A percentile compares a stretch with the other conserved stretches of the same genome.
Conservation (phyloP, 495 filamentous ascomycete genomes). For the Tetracladium marchalianum region DNA sequence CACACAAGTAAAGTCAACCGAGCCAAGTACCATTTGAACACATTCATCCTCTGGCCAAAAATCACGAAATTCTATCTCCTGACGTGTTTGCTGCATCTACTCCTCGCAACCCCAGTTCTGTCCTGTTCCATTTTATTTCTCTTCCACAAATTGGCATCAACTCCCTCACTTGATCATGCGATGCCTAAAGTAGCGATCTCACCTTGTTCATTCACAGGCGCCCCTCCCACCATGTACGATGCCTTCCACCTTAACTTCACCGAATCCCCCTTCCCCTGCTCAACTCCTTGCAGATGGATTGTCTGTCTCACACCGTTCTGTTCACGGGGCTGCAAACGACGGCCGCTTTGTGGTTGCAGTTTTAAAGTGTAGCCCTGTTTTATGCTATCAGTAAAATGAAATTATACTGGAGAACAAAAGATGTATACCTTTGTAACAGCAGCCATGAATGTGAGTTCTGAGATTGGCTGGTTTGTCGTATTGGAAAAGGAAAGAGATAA, state of each 20-base stretch:
- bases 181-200: conserved; percentile 81
- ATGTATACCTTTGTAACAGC: conserved; percentile 77
- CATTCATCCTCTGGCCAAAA: no score
- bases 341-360: conserved; percentile 73
- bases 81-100: no score
- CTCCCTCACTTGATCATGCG: conserved; percentile 21
- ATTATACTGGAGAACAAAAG: not conserved
- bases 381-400: conserved; percentile 1
- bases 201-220: conserved; percentile 64
- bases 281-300: conserved; percentile 66
- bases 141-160: no score
- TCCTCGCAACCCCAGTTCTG: no score
- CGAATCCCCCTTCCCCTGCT: conserved; percentile 55
- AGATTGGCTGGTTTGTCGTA: conserved; percentile 55
- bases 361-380: conserved; percentile 66
- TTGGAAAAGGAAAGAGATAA: conserved; percentile 72
- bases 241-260: conserved; percentile 87
- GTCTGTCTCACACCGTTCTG: conserved; percentile 71
- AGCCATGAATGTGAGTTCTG: conserved; percentile 79
- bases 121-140: no score
- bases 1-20: no score
- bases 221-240: conserved; percentile 59
- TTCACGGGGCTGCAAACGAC: conserved; percentile 63
- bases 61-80: no score
- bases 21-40: no score